Conservation (phyloP, 352 stramenopile species). For the Pythium sp. region DNA sequence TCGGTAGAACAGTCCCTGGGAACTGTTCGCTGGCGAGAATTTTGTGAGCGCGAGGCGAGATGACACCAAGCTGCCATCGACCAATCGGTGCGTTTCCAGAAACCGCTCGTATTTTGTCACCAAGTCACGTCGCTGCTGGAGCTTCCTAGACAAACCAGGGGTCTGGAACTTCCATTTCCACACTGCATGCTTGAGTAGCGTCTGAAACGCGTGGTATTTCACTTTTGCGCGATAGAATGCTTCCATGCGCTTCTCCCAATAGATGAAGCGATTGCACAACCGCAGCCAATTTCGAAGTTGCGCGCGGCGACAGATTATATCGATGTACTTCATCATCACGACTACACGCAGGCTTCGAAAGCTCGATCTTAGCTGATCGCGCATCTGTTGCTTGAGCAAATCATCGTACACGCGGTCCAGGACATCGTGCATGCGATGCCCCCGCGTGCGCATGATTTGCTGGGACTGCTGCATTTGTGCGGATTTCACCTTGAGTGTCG, state of each 20-base stretch:
- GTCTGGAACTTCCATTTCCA: slow-evolving; percentile 58
- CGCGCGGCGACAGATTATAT: slow-evolving; percentile 36
- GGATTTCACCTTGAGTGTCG: slow-evolving; percentile 47
- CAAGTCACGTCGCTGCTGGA: slow-evolving; percentile 32
- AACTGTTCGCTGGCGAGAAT: slow-evolving; percentile 43
- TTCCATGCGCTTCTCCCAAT: slow-evolving; percentile 45
- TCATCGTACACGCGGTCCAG: slow-evolving; percentile 60
- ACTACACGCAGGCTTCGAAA: slow-evolving; percentile 52
- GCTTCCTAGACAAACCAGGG: slow-evolving; percentile 28
- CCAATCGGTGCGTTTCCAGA: slow-evolving; percentile 23
- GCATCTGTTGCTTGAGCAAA: slow-evolving; percentile 39
- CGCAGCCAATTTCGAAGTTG: slow-evolving; percentile 66
- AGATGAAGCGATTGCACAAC: slow-evolving; percentile 48
- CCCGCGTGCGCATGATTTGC: slow-evolving; percentile 46
- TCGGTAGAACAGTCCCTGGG: slow-evolving; percentile 44
- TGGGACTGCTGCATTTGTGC: slow-evolving; percentile 44
- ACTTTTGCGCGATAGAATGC: slow-evolving; percentile 35
- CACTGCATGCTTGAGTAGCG: slow-evolving; percentile 39
- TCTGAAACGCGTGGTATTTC: slow-evolving; percentile 44
- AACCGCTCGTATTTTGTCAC: slow-evolving; percentile 44
- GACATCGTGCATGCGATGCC: slow-evolving; percentile 53
- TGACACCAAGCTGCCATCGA: slow-evolving; percentile 32
- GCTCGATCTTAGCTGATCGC: slow-evolving; percentile 44
- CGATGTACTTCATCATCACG: slow-evolving; percentile 47
- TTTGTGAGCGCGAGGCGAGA: slow-evolving; percentile 36